A percentile compares a stretch with the other conserved stretches of the same genome.
phyloP scores from a whole-genome alignment of 2,329 filamentous ascomycete species.

The Beauveria asiatica region DNA sequence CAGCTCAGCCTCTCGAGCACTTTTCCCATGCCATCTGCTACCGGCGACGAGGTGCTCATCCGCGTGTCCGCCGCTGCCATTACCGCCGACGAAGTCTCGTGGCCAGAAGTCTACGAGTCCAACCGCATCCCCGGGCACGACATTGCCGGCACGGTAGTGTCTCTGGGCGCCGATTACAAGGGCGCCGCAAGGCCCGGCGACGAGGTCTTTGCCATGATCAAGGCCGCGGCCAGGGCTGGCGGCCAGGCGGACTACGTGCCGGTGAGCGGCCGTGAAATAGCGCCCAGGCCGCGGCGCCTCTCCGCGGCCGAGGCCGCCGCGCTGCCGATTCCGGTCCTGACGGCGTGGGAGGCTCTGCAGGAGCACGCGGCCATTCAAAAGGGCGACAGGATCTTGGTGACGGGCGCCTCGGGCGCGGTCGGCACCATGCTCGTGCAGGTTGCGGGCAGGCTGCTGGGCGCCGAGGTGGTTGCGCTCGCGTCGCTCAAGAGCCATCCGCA shows the following conservation, averaged over 20 bases:
- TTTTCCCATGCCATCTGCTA: slow-evolving; percentile 12
- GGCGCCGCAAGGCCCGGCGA: slow-evolving; percentile 16
- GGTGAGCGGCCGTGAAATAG: slow-evolving; percentile 13
- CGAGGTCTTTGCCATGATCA: slow-evolving; percentile 22
- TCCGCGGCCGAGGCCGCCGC: slow-evolving; percentile 21
- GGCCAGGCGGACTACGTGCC: slow-evolving; percentile 24
- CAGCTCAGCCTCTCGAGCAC: slow-evolving; percentile 13
- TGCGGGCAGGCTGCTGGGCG: slow-evolving; percentile 14
- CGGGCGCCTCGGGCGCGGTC: slow-evolving; percentile 24
- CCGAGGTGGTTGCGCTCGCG: slow-evolving; percentile 22
- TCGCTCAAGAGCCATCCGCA: slow-evolving; percentile 14
- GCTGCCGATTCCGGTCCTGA: slow-evolving; percentile 24
- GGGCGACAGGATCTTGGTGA: slow-evolving; percentile 19
- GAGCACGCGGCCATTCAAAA: slow-evolving; percentile 13
- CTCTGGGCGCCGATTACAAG: slow-evolving; percentile 18
- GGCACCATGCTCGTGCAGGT: slow-evolving; percentile 24
- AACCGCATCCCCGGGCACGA: slow-evolving; percentile 27
- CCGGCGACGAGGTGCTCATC: slow-evolving; percentile 20
- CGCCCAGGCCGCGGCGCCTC: slow-evolving; percentile 16
- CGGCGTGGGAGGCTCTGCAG: slow-evolving; percentile 22
- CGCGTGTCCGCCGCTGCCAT: slow-evolving; percentile 25
- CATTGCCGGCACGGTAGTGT: slow-evolving; percentile 24
- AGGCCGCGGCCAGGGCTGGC: slow-evolving; percentile 15
- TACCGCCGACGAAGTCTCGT: slow-evolving; percentile 26
- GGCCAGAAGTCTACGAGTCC: slow-evolving; percentile 24